These are phyloP conservation scores for Coemansia sp. DNA, from an alignment of 192 early-diverging fungal genomes.

Conservation along the genomic window DNA sequence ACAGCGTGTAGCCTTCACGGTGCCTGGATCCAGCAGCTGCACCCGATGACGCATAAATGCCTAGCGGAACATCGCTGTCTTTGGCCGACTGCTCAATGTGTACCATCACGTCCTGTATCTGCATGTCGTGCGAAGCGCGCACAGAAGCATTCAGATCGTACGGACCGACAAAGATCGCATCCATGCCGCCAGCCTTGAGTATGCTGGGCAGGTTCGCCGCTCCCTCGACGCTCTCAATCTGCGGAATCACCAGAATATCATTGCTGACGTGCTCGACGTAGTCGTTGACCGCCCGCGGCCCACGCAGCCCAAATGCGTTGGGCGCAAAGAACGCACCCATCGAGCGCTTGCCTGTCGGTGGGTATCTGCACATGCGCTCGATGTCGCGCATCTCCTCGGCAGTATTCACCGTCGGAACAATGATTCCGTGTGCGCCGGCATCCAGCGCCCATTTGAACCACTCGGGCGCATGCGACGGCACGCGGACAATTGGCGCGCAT, in stretches of 20 bases:
- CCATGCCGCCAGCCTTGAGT: slow-evolving; percentile 34
- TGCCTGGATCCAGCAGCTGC: slow-evolving; percentile 22
- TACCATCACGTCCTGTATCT: slow-evolving; percentile 27
- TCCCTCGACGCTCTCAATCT: slow-evolving; percentile 52
- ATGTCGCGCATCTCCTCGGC: slow-evolving; percentile 41
- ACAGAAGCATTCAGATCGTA: slow-evolving; percentile 41
- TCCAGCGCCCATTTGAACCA: slow-evolving; percentile 57
- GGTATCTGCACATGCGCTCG: slow-evolving; percentile 35
- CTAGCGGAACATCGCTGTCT: slow-evolving; percentile 40
- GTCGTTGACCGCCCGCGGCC: slow-evolving; percentile 35
- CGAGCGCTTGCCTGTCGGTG: slow-evolving; percentile 44
- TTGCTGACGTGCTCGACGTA: slow-evolving; percentile 38
- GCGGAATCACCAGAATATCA: slow-evolving; percentile 49
- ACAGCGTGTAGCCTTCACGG: slow-evolving; percentile 39
- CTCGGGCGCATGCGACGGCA: slow-evolving; percentile 51
- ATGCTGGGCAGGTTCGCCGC: slow-evolving; percentile 40
- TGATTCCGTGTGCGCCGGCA: slow-evolving; percentile 50
- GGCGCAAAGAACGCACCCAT: slow-evolving; percentile 47
- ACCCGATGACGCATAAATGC: slow-evolving; percentile 48
- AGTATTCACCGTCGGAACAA: slow-evolving; percentile 50
- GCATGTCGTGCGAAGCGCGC: slow-evolving; percentile 26
- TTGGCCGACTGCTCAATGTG: slow-evolving; percentile 27
- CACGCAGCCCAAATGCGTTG: slow-evolving; percentile 31
- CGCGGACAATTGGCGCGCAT: slow-evolving; percentile 50
- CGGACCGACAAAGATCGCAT: slow-evolving; percentile 47